Evolutionary conservation across 176 grass and related monocot species (phyloP).

Genomic region (Tuctoria greenei): DNA sequence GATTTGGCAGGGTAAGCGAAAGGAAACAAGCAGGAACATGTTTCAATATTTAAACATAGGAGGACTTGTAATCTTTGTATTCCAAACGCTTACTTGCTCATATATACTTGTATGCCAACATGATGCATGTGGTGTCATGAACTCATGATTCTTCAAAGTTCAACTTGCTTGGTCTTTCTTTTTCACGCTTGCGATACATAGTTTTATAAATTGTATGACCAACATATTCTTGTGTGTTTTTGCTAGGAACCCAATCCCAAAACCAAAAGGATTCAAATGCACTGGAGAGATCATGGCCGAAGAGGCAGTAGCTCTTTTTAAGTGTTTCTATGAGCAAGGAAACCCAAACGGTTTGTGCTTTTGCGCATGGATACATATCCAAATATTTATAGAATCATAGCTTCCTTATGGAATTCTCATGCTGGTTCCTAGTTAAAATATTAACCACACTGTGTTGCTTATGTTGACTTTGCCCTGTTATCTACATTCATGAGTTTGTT

Average conservation of each 20-base stretch:
- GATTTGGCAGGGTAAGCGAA: constrained; percentile 52
- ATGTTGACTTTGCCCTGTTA: constrained; percentile 1
- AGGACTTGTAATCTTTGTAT: background rate
- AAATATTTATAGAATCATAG: background rate
- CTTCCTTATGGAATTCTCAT: background rate
- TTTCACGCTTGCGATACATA: constrained; percentile 9
- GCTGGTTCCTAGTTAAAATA: background rate
- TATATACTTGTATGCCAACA: background rate
- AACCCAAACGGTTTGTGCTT: constrained; percentile 76
- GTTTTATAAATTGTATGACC: background rate
- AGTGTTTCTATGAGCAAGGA: constrained; percentile 91
- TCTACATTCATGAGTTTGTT: background rate
- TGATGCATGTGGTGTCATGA: background rate
- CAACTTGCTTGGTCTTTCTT: background rate
- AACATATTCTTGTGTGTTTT: constrained; percentile 15
- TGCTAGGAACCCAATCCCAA: constrained; percentile 39
- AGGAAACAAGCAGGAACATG: background rate
- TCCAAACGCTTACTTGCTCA: background rate
- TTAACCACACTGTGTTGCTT: background rate
- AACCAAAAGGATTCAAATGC: constrained; percentile 76
- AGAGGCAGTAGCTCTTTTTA: constrained; percentile 74
- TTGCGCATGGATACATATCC: background rate
- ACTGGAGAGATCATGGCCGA: constrained; percentile 74
- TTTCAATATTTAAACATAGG: background rate
- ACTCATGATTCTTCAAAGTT: background rate